Evolutionary conservation across 768 basidiomycete species (phyloP).

Genomic region (Collybia nuda): DNA sequence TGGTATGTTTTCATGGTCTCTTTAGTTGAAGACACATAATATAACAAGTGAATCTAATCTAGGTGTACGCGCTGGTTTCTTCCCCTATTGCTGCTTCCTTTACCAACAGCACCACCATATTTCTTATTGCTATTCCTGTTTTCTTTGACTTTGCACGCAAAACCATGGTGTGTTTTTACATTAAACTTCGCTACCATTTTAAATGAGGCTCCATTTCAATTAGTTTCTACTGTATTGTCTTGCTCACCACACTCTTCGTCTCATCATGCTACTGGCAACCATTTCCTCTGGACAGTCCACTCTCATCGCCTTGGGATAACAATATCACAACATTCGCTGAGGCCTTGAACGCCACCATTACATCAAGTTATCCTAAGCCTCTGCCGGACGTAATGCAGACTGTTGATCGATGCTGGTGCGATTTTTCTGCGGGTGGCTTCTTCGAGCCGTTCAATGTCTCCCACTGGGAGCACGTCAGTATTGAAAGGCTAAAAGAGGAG

Average conservation of each 20-base stretch:
- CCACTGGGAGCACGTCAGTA: conserved; percentile 70
- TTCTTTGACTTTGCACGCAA: conserved; percentile 76
- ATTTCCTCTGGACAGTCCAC: conserved; percentile 60
- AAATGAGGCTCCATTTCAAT: conserved; percentile 3
- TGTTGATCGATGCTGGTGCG: conserved; percentile 86
- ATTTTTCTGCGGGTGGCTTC: conserved; percentile 59
- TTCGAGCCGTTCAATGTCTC: conserved; percentile 80
- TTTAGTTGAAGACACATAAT: background rate
- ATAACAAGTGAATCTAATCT: background rate
- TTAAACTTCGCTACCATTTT: background rate
- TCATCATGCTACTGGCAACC: conserved; percentile 92
- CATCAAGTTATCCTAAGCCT: conserved; percentile 36
- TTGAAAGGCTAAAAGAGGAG: conserved; percentile 44
- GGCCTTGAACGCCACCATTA: conserved; percentile 53
- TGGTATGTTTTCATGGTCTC: conserved; percentile 42
- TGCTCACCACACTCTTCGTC: conserved; percentile 79
- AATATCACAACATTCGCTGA: conserved; percentile 74
- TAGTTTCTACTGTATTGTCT: conserved; percentile 86
- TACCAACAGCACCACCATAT: conserved; percentile 79
- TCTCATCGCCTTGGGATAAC: conserved; percentile 65
- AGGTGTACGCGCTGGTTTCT: conserved; percentile 91
- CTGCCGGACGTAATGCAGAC: conserved; percentile 62
- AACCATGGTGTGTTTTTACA: conserved; percentile 65
- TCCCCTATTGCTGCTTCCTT: conserved; percentile 70
- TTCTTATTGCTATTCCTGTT: conserved; percentile 78